These are phyloP conservation scores for Termitomyces sp. DNA, from an alignment of 768 basidiomycete species.

Conservation along the genomic window DNA sequence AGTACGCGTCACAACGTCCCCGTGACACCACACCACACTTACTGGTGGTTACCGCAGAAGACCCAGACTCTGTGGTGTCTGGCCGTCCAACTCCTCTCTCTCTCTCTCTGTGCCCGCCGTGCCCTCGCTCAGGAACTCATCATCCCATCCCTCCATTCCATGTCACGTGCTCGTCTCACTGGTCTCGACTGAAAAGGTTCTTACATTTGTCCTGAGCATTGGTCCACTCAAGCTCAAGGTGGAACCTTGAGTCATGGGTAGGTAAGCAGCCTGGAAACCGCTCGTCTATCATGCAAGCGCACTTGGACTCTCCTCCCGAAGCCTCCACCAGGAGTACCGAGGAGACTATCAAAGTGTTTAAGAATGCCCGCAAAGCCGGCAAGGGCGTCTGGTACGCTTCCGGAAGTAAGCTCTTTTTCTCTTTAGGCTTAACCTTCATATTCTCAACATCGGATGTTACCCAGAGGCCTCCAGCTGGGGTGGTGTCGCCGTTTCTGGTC, in stretches of 20 bases:
- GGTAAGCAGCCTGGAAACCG: slow-evolving; percentile 24
- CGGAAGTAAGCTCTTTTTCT: slow-evolving; percentile 43
- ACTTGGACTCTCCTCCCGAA: slow-evolving; percentile 70
- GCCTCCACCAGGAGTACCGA: slow-evolving; percentile 75
- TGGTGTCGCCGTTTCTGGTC: slow-evolving; percentile 73
- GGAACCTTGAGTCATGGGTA: slow-evolving; percentile 35
- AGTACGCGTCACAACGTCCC: too few relatives aligned
- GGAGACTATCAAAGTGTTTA: slow-evolving; percentile 69
- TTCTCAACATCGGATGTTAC: slow-evolving; percentile 2
- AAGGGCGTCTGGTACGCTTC: slow-evolving; percentile 66
- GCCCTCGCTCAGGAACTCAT: too few relatives aligned
- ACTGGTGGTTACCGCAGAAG: too few relatives aligned
- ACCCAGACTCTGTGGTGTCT: too few relatives aligned
- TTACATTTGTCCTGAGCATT: slow-evolving; percentile 65
- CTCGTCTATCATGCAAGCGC: slow-evolving; percentile 49
- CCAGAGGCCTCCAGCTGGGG: slow-evolving; percentile 57
- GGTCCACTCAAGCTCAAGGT: slow-evolving; percentile 50
- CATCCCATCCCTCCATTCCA: too few relatives aligned
- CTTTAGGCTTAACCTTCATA: background rate
- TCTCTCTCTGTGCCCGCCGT: too few relatives aligned
- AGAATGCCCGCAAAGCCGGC: slow-evolving; percentile 48
- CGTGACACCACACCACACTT: too few relatives aligned
- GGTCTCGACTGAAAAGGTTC: slow-evolving; percentile 66
- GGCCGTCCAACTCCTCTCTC: too few relatives aligned
- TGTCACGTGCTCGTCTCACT: too few relatives aligned